phyloP scores from a whole-genome alignment of 2,329 filamentous ascomycete genomes.

The Herpotrichia juniperi region DNA sequence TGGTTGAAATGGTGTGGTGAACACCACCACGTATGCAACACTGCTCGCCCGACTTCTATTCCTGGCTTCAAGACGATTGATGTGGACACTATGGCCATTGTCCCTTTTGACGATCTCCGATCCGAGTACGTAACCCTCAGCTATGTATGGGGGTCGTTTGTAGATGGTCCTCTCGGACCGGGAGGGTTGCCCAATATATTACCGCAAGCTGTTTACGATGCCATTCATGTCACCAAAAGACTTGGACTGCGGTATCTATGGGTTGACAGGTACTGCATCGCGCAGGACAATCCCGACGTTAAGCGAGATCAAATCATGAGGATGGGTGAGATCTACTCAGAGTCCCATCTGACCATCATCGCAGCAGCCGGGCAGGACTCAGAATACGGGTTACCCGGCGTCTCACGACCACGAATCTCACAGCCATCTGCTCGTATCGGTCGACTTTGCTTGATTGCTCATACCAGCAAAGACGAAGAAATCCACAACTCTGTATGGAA shows the following conservation, averaged over 20 bases:
- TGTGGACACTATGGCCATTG: not conserved
- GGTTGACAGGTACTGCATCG: constrained; percentile 14
- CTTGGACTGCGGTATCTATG: constrained; percentile 8
- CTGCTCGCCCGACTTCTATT: not conserved
- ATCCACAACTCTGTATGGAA: constrained; percentile 2
- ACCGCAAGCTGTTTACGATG: not conserved
- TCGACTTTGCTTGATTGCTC: not conserved
- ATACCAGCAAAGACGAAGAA: not conserved
- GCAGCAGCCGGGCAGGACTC: constrained; percentile 5
- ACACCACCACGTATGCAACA: not conserved
- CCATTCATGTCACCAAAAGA: not conserved
- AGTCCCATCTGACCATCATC: constrained; percentile 13
- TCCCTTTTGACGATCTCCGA: not conserved
- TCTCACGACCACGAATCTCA: not conserved
- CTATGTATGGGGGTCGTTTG: constrained; percentile 5
- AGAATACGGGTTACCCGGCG: constrained; percentile 1
- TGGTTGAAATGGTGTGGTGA: not conserved
- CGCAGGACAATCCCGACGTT: constrained; percentile 6
- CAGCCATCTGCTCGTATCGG: not conserved
- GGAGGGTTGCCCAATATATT: not conserved
- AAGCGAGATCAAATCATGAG: constrained; percentile 3
- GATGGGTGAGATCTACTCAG: constrained; percentile 11
- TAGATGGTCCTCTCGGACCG: not conserved
- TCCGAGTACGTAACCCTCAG: constrained; percentile 1
- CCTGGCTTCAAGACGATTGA: not conserved